phyloP scores from a whole-genome alignment of 345 rosid species.

The Pistacia vera region DNA sequence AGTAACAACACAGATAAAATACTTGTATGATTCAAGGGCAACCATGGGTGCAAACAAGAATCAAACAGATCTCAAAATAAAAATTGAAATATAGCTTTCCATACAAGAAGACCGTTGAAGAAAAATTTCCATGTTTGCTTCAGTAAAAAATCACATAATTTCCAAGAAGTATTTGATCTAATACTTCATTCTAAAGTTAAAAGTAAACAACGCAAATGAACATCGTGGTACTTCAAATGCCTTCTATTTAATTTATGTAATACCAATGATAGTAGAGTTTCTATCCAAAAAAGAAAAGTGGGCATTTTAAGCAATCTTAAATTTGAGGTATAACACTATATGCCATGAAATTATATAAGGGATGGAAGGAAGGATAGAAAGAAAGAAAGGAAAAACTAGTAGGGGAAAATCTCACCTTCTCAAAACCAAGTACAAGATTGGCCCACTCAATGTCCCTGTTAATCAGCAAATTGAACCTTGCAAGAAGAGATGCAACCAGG shows the following conservation, averaged over 20 bases:
- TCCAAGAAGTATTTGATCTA: not conserved
- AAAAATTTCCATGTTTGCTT: not conserved
- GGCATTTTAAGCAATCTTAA: too few species aligned
- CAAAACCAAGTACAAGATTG: slow-evolving; percentile 88
- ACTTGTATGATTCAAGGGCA: not conserved
- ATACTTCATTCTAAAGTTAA: not conserved
- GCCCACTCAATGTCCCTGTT: slow-evolving; percentile 99
- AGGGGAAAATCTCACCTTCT: slow-evolving; percentile 57
- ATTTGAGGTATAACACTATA: too few species aligned
- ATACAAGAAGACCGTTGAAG: slow-evolving; percentile 1
- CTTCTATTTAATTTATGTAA: not conserved
- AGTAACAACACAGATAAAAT: not conserved
- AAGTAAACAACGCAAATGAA: not conserved
- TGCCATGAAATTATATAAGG: not conserved
- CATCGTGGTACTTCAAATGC: not conserved
- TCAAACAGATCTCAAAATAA: not conserved
- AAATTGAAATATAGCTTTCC: not conserved
- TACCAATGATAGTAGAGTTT: too few species aligned
- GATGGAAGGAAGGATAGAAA: not conserved
- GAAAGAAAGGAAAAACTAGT: not conserved
- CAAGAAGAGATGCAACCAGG: slow-evolving; percentile 78
- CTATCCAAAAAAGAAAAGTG: too few species aligned
- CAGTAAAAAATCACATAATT: not conserved
- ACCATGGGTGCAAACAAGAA: not conserved
- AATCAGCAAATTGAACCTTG: slow-evolving; percentile 87